These are phyloP conservation scores for Luffa aegyptiaca DNA, from an alignment of 306 rosid genomes.

Conservation along the genomic window DNA sequence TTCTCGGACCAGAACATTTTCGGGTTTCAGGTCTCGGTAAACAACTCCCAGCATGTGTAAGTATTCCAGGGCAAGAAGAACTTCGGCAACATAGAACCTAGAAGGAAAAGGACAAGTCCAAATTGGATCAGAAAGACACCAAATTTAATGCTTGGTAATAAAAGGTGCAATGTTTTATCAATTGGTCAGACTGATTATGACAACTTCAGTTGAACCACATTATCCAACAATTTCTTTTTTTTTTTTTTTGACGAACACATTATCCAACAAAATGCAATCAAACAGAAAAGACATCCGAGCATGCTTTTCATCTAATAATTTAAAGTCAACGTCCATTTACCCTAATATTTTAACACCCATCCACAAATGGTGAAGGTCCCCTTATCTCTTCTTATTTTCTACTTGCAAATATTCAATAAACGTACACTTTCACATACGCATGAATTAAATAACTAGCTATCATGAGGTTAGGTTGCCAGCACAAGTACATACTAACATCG, in stretches of 20 bases:
- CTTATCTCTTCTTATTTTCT: not conserved
- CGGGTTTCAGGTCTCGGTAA: constrained; percentile 94
- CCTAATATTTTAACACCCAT: not conserved
- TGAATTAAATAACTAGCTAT: not conserved
- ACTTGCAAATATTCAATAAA: not conserved
- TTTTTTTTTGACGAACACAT: too few relatives aligned
- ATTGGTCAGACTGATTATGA: not conserved
- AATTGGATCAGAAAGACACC: not conserved
- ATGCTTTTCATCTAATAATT: not conserved
- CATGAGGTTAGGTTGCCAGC: not conserved
- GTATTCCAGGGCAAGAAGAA: constrained; percentile 90
- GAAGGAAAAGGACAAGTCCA: constrained; percentile 8
- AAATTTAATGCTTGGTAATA: not conserved
- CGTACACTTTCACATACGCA: not conserved
- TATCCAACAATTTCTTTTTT: not conserved
- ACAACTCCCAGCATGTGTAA: constrained; percentile 96
- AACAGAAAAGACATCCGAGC: not conserved
- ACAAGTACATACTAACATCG: not conserved
- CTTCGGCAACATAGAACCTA: constrained; percentile 95
- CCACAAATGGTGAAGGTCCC: not conserved
- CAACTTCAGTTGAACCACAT: not conserved
- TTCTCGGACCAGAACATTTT: constrained; percentile 86
- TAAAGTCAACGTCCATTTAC: not conserved
- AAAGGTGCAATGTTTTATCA: not conserved
- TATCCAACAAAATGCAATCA: not conserved